Base-by-base conservation (phyloP, 2,329 filamentous ascomycete genomes). In the Xylogone sp. region DNA sequence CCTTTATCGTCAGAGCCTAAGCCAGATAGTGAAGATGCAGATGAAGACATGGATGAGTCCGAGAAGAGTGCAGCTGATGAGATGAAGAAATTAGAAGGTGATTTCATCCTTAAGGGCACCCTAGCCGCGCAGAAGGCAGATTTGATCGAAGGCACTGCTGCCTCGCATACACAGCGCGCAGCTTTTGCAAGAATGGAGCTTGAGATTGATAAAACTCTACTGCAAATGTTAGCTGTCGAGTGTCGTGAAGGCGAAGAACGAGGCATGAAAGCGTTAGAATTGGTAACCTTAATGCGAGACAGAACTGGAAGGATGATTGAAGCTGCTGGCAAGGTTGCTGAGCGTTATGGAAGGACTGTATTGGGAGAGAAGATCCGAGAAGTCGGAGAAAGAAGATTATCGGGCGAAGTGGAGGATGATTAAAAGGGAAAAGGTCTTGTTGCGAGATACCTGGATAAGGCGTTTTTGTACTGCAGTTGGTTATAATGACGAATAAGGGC, bases 251-350 rank as follows among this genome's bases (percentile, higher is more conserved):
- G 91, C 43, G 94, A 99, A 68, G 92, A 97, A 56, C 79, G 88
- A 24, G 93, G 92, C 5, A 97, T 97, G 90, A 90, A 93, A 59
- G 93, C 93, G 1, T 75, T 99, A 31, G 95, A 99, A 71, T 81
- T 97, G 62, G 94, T 96, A 24, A 78, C 81, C 55, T 75, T 99
- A 63, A 88, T 99, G 85, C 81, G 81, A 43, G 92, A 97, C 71
- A 78, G 83, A 44, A 88, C 83, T 54, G 93, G 93, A 18, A 86
- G 88, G 68, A 97, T 97, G 89, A 71, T 96, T 52, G 91, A 97
- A 68, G 88, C 93, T 3, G 94, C 94, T 1, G 83, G 84, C 51
- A 96, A 95, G 77, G 83, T 99, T 46, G 94, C 94, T 8, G 83
- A 87, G 65, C 78, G 93, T 60, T 99, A 95, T 72, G 88, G 88